These are phyloP conservation scores for Paxillus rubicundulus DNA, from an alignment of 768 basidiomycete species.

Conservation along the genomic window DNA sequence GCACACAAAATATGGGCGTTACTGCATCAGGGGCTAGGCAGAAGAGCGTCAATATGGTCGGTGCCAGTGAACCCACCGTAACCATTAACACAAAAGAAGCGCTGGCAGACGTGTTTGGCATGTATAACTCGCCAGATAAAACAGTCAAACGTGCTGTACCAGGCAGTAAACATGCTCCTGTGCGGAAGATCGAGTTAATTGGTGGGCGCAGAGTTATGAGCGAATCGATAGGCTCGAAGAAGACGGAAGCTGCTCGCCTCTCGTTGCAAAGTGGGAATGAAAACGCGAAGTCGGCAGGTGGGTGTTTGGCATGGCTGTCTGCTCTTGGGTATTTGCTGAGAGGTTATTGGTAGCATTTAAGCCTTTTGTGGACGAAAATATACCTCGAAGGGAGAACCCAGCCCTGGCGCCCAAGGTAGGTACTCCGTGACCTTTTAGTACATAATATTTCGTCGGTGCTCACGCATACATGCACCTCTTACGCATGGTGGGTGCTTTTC, in stretches of 20 bases:
- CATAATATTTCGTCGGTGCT: slow-evolving; percentile 4
- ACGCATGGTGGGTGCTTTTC: not conserved
- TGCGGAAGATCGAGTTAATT: slow-evolving; percentile 63
- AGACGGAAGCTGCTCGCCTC: slow-evolving; percentile 36
- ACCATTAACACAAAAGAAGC: slow-evolving; percentile 98
- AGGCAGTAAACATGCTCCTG: slow-evolving; percentile 72
- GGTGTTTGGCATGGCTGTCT: slow-evolving; percentile 13
- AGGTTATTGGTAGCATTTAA: slow-evolving; percentile 41
- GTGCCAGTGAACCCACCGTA: slow-evolving; percentile 72
- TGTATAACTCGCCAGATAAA: slow-evolving; percentile 92
- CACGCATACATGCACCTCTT: slow-evolving; percentile 1
- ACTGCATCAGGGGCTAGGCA: slow-evolving; percentile 33
- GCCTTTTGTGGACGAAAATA: slow-evolving; percentile 68
- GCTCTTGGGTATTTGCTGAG: slow-evolving; percentile 19
- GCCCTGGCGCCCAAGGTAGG: slow-evolving; percentile 22
- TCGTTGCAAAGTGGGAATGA: slow-evolving; percentile 27
- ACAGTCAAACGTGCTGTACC: slow-evolving; percentile 52
- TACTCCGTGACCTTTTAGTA: not conserved
- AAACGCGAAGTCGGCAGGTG: slow-evolving; percentile 37
- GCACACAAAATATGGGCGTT: slow-evolving; percentile 39
- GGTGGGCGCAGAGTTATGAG: slow-evolving; percentile 26
- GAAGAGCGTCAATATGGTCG: slow-evolving; percentile 42
- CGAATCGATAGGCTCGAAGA: slow-evolving; percentile 23
- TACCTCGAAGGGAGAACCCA: slow-evolving; percentile 43
- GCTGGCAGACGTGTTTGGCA: slow-evolving; percentile 88